These are phyloP conservation scores for Metschnikowia sp. DNA, from an alignment of 805 yeast species.

Conservation along the genomic window DNA sequence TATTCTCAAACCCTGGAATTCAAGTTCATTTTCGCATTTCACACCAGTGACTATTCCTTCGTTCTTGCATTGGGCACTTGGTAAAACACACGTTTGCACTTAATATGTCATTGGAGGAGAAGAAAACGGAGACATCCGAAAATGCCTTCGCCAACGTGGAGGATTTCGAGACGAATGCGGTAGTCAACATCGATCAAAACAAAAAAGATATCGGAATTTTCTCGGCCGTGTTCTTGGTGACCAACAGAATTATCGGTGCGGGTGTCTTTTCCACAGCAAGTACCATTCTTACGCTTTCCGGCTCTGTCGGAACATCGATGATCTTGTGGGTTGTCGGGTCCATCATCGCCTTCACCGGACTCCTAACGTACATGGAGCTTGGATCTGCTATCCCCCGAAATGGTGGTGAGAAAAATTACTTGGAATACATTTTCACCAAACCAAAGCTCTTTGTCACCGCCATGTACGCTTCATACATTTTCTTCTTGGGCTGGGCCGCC, in stretches of 20 bases:
- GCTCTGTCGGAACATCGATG: slow-evolving; percentile 70
- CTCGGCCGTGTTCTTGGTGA: slow-evolving; percentile 30
- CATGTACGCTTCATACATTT: slow-evolving; percentile 62
- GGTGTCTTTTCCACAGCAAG: slow-evolving; percentile 22
- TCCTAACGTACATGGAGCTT: slow-evolving; percentile 71
- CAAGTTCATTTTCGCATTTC: no score
- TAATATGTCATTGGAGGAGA: slow-evolving; percentile 8
- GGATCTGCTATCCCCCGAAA: slow-evolving; percentile 75
- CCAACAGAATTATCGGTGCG: slow-evolving; percentile 22
- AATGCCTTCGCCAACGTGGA: slow-evolving; percentile 6
- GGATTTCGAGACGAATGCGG: slow-evolving; percentile 17
- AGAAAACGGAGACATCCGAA: slow-evolving; percentile 10
- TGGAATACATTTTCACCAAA: slow-evolving; percentile 65
- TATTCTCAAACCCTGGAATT: no score
- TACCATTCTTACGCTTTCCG: slow-evolving; percentile 34
- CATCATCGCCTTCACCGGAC: slow-evolving; percentile 50
- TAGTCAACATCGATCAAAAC: slow-evolving; percentile 41
- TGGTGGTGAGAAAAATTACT: slow-evolving; percentile 83
- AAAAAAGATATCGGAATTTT: slow-evolving; percentile 43
- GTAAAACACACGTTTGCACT: no score
- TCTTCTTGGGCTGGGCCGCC: slow-evolving; percentile 82
- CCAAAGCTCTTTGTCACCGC: slow-evolving; percentile 65
- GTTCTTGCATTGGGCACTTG: no score
- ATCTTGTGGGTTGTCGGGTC: slow-evolving; percentile 76
- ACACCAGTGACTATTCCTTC: no score